phyloP scores from a whole-genome alignment of 2,329 filamentous ascomycete species.

The Davidsoniella virescens region DNA sequence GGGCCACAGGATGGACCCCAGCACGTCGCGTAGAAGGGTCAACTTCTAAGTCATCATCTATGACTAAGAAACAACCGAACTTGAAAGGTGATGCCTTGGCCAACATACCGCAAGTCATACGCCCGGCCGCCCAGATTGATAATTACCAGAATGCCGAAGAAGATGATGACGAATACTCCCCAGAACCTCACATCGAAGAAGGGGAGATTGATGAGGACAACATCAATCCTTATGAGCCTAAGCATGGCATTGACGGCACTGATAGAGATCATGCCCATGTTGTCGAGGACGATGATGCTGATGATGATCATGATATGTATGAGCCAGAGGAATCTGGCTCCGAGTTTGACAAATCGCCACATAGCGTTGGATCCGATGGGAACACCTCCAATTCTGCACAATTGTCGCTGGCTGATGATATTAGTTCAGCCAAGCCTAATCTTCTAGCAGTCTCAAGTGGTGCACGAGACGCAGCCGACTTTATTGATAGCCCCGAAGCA shows the following conservation, averaged over 20 bases:
- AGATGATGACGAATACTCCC: conserved; percentile 2
- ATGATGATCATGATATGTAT: conserved; percentile 10
- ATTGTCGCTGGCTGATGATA: background rate
- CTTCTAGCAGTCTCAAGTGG: background rate
- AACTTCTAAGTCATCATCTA: no score
- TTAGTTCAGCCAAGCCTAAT: background rate
- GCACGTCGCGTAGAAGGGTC: no score
- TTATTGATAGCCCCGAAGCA: conserved; percentile 1
- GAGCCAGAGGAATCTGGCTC: conserved; percentile 9
- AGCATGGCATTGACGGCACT: conserved; percentile 3
- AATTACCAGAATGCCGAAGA: background rate
- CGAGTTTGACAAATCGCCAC: conserved; percentile 2
- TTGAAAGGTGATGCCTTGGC: conserved; percentile 1
- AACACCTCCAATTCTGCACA: conserved; percentile 1
- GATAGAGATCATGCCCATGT: background rate
- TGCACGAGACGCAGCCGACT: background rate
- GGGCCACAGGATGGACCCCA: conserved; percentile 7
- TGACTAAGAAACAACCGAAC: background rate
- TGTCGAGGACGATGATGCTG: conserved; percentile 10
- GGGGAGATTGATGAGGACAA: background rate
- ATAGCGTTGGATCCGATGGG: conserved; percentile 8
- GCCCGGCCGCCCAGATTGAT: background rate
- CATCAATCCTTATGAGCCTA: conserved; percentile 27
- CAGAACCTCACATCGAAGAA: conserved; percentile 3
- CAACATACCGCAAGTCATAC: background rate